Percentiles rank a stretch among this genome's conserved stretches.
Evolutionary conservation across 345 rosid species (phyloP).

Genomic region (Xanthoceras sorbifolium): DNA sequence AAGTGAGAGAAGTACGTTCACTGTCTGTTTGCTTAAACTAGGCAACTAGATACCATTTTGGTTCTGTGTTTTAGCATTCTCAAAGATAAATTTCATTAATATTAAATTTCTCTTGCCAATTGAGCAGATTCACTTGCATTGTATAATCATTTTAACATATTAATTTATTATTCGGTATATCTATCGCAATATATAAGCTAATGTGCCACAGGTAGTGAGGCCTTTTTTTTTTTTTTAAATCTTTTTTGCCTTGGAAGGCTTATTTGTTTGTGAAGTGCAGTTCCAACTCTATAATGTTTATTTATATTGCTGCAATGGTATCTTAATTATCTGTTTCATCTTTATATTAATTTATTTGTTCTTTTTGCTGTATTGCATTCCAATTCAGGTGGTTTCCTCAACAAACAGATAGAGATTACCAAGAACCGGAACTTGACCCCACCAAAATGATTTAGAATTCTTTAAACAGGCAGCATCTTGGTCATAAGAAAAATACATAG

Average conservation of each 20-base stretch:
- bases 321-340: not conserved
- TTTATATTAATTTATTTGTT: not conserved
- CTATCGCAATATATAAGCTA: not conserved
- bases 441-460: conserved; percentile 34
- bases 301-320: not conserved
- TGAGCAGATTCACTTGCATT: not conserved
- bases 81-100: not conserved
- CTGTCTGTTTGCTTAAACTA: not conserved
- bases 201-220: not conserved
- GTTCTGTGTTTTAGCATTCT: not conserved
- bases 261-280: not conserved
- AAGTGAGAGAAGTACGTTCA: not conserved
- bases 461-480: not conserved
- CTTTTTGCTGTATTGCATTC: conserved; percentile 5
- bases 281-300: not conserved
- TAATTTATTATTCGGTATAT: not conserved
- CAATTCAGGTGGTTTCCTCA: conserved; percentile 44
- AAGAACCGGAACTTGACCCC: conserved; percentile 30
- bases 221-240: not conserved
- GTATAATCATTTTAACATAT: not conserved
- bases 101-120: not conserved
- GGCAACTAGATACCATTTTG: not conserved
- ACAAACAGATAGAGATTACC: conserved; percentile 37
- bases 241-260: not conserved
- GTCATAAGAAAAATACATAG: not conserved